Percentiles rank a stretch among this genome's conserved stretches.
Conservation (phyloP, 441 rosid genomes). For the Adansonia grandidieri region DNA sequence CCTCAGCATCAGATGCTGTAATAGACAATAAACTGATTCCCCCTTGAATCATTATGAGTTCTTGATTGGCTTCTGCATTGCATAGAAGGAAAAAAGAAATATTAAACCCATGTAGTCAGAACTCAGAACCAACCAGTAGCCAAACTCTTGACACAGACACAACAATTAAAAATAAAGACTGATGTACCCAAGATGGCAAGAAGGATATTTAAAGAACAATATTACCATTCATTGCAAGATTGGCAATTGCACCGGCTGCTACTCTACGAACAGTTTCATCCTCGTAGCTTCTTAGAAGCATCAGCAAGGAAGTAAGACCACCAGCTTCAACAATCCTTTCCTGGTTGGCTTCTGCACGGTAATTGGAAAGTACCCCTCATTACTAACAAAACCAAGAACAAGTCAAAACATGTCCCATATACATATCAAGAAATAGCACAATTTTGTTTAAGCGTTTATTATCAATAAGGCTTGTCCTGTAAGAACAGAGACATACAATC, state of each 20-base stretch:
- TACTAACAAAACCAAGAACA: slow-evolving; percentile 18
- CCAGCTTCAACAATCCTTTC: slow-evolving; percentile 95
- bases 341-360: slow-evolving; percentile 79
- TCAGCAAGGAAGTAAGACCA: slow-evolving; percentile 86
- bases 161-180: neutral
- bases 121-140: slow-evolving; percentile 12
- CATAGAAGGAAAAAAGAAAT: slow-evolving; percentile 25
- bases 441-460: neutral
- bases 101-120: slow-evolving; percentile 21
- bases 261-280: slow-evolving; percentile 97
- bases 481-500: neutral
- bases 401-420: neutral
- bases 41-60: slow-evolving; percentile 87
- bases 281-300: slow-evolving; percentile 90
- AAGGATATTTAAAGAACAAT: slow-evolving; percentile 8
- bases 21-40: slow-evolving; percentile 82
- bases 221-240: slow-evolving; percentile 98
- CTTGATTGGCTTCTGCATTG: slow-evolving; percentile 83
- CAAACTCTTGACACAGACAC: slow-evolving; percentile 15
- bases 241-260: slow-evolving; percentile 98
- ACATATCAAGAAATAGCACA: neutral
- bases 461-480: neutral
- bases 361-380: slow-evolving; percentile 16
- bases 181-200: slow-evolving; percentile 15
- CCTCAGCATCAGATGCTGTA: slow-evolving; percentile 89